Evolutionary conservation across 345 rosid species (phyloP).

Genomic region (Microthlaspi erraticum): DNA sequence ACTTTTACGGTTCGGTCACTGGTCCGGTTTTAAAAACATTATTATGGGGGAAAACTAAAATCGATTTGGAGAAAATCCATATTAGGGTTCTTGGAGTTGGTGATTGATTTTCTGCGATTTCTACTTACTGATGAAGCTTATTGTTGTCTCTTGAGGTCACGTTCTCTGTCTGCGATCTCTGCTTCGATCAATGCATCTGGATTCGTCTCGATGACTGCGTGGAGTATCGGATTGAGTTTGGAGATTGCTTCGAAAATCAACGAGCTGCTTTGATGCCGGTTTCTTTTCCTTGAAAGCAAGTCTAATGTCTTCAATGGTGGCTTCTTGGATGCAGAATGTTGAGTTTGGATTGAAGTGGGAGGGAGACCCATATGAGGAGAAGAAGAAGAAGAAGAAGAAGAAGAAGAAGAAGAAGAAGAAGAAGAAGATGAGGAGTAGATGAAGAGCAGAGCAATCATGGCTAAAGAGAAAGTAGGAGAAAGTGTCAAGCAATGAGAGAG

Average conservation of each 20-base stretch:
- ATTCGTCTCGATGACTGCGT: constrained; percentile 69
- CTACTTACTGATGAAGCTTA: no score
- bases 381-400: not conserved
- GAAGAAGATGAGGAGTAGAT: no score
- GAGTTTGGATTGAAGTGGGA: not conserved
- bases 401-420: not conserved
- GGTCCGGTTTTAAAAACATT: no score
- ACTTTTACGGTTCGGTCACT: no score
- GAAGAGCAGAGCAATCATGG: no score
- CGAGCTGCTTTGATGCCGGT: constrained; percentile 65
- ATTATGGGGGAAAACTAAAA: no score
- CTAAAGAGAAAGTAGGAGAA: no score
- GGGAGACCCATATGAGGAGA: constrained; percentile 8
- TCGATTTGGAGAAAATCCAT: no score
- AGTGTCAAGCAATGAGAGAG: no score
- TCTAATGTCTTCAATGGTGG: constrained; percentile 50
- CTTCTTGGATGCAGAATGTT: constrained; percentile 52
- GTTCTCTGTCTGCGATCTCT: constrained; percentile 61
- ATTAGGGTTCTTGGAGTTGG: no score
- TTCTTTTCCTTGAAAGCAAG: constrained; percentile 53
- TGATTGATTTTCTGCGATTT: no score
- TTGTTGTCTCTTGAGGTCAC: constrained; percentile 28
- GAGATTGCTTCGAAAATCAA: constrained; percentile 54
- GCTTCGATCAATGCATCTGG: constrained; percentile 69
- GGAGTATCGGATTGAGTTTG: constrained; percentile 54